Base-by-base conservation (phyloP, 305 asterid genomes). In the Fraxinus baroniana region DNA sequence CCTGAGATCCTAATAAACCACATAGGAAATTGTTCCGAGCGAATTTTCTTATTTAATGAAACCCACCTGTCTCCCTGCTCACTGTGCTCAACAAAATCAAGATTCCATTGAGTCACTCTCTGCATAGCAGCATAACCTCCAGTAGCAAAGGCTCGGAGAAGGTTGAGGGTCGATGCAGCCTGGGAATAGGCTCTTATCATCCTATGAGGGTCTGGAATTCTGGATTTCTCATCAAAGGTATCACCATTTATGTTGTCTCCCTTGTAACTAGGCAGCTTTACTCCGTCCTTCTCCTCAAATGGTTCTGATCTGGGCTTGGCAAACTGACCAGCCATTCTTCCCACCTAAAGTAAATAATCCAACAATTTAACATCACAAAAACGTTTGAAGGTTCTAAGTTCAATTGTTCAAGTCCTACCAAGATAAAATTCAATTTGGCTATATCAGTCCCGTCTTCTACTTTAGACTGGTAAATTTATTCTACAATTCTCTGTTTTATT, bases 41-140 rank as follows among this genome's bases (percentile, higher is more conserved):
- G 30, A 6, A 64, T 0, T 30, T 55, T 17, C 17, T 12, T 64
- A 10, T 32, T 81, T 78, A 33, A 35, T 32, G 28, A 49, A 8
- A 77, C 87, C 0, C 41, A 93, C 97, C 95, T 92, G 86, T 93
- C 98, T 76, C 98, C 98, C 86, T 92, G 98, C 85, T 92, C 95
- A 10, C 97, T 88, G 81, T 90, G 77, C 89, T 93, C 96, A 28
- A 90, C 94, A 79, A 94, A 94, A 89, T 92, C 98, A 73, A 94
- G 97, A 85, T 94, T 94, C 97, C 97, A 94, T 49, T 91, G 93
- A 13, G 94, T 90, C 32, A 94, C 98, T 83, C 97, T 90, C 90
- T 94, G 98, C 97, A 94, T 89, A 64, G 95, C 98, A 60, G 98
- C 98, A 79, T 94, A 94, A 80, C 98, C 97, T 78, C 98, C 98